Conservation (phyloP, 169 alveolate species). For the Plasmodium gonderi region DNA sequence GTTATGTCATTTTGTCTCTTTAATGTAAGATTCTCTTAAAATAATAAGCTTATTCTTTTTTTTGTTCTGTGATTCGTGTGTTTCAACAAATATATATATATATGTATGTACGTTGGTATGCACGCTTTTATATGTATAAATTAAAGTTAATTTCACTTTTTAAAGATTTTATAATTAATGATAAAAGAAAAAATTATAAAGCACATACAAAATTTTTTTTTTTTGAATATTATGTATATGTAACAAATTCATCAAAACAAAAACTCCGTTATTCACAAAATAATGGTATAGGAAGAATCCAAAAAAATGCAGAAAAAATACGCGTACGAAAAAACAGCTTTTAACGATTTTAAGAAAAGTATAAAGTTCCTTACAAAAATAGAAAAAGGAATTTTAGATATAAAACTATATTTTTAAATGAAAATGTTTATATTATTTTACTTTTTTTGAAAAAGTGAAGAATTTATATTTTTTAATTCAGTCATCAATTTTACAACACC, state of each 20-base stretch:
- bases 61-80: constrained; percentile 2
- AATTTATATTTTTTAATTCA: background rate
- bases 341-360: background rate
- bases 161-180: background rate
- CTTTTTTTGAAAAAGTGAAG: constrained; percentile 10
- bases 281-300: background rate
- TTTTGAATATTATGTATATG: background rate
- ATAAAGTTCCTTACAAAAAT: background rate
- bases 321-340: background rate
- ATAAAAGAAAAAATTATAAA: background rate
- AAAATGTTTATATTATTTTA: background rate
- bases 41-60: constrained; percentile 29
- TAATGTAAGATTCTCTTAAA: background rate
- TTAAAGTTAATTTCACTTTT: background rate
- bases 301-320: constrained; percentile 4
- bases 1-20: constrained; percentile 71
- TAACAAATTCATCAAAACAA: background rate
- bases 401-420: background rate
- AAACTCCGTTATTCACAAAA: background rate
- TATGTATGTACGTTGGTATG: background rate
- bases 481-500: background rate
- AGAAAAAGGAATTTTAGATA: background rate
- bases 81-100: background rate
- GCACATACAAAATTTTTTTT: background rate
- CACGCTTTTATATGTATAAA: background rate